Percentiles rank a stretch among this genome's conserved stretches.
Evolutionary conservation across 2,329 filamentous ascomycete genomes (phyloP).

Genomic region (Fusarium sp.): DNA sequence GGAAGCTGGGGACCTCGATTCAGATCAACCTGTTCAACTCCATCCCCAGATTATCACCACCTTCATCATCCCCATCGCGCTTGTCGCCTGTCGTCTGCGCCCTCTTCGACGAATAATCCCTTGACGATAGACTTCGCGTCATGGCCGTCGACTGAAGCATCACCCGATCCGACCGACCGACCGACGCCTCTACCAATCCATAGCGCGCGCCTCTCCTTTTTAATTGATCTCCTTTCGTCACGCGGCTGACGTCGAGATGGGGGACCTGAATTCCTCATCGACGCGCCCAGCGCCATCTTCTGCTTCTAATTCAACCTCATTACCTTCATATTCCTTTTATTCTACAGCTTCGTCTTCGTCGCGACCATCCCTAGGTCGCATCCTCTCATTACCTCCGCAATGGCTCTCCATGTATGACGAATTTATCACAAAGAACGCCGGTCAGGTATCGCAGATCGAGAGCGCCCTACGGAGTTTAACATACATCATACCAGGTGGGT

Average conservation of each 20-base stretch:
- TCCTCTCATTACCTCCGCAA: slow-evolving; percentile 70
- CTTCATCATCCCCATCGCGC: slow-evolving; percentile 15
- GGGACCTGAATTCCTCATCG: slow-evolving; percentile 38
- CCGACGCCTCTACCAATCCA: background rate
- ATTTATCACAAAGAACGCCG: slow-evolving; percentile 94
- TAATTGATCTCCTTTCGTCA: slow-evolving; percentile 14
- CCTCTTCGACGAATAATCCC: background rate
- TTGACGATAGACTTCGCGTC: slow-evolving; percentile 16
- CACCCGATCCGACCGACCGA: background rate
- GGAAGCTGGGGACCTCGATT: slow-evolving; percentile 15
- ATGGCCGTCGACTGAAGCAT: slow-evolving; percentile 31
- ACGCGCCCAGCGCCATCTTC: slow-evolving; percentile 33
- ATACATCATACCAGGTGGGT: slow-evolving; percentile 88
- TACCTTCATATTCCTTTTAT: slow-evolving; percentile 17
- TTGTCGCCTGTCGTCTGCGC: background rate
- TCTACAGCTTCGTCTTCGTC: slow-evolving; percentile 27
- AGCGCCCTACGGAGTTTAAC: slow-evolving; percentile 91
- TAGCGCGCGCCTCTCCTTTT: slow-evolving; percentile 28
- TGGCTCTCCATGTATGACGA: slow-evolving; percentile 82
- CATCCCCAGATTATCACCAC: slow-evolving; percentile 24
- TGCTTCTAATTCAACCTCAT: slow-evolving; percentile 30
- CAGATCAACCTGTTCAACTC: slow-evolving; percentile 11
- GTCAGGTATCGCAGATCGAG: slow-evolving; percentile 95
- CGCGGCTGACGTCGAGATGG: slow-evolving; percentile 1
- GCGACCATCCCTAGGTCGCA: slow-evolving; percentile 44